Percentiles rank a stretch among this genome's conserved stretches.
phyloP scores from a whole-genome alignment of 148 eudicot species.

The Fagopyrum homotropicum region DNA sequence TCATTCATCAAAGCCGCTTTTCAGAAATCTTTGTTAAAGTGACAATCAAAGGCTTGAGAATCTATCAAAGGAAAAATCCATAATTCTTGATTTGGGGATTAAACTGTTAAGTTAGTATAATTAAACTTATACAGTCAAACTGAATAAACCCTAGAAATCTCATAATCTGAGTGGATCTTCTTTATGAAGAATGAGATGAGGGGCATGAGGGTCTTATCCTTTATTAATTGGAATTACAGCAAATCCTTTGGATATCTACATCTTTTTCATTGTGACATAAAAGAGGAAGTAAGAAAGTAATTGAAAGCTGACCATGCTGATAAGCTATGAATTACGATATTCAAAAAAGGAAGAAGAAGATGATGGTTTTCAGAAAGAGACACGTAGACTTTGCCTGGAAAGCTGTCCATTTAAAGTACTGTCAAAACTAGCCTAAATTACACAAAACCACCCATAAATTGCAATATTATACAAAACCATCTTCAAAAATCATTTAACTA shows the following conservation, averaged over 20 bases:
- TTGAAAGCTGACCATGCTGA: constrained; percentile 3
- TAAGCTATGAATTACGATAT: not conserved
- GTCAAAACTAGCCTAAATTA: too few relatives aligned
- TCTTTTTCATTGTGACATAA: not conserved
- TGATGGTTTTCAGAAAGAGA: constrained; percentile 6
- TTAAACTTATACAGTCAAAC: too few relatives aligned
- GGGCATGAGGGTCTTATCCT: not conserved
- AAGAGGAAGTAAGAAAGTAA: not conserved
- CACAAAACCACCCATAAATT: too few relatives aligned
- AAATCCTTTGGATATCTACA: not conserved
- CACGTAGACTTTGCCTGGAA: constrained; percentile 69
- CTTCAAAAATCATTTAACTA: too few relatives aligned
- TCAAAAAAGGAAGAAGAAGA: not conserved
- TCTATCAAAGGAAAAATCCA: not conserved
- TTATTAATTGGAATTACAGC: not conserved
- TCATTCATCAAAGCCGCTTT: not conserved
- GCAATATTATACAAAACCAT: too few relatives aligned
- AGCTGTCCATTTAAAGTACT: constrained; percentile 17
- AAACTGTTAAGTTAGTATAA: not conserved
- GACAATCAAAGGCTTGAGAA: not conserved
- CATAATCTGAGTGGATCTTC: not conserved
- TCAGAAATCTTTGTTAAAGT: not conserved
- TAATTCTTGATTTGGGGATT: not conserved
- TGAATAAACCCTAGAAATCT: too few relatives aligned
- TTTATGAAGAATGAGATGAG: not conserved